These are phyloP conservation scores for Haplosporangium gracile DNA, from an alignment of 192 early-diverging fungal genomes.

Conservation along the genomic window DNA sequence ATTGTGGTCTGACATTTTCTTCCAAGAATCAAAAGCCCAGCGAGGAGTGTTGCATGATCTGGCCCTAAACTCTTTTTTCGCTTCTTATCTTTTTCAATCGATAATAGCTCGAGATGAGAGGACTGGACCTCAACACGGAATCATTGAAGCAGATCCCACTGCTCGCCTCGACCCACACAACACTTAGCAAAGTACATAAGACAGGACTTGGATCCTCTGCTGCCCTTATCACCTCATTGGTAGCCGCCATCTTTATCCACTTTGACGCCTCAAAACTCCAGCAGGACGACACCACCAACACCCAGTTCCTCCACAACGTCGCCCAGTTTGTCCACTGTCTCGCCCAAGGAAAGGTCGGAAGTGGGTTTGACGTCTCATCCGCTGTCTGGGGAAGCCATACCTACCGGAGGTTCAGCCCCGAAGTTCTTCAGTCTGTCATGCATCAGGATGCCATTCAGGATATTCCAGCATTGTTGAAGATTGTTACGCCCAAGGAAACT, in stretches of 20 bases:
- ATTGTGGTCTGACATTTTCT: neutral
- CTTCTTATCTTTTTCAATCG: neutral
- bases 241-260: constrained; percentile 82
- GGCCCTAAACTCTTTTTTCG: constrained; percentile 8
- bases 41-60: neutral
- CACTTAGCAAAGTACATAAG: constrained; percentile 84
- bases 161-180: constrained; percentile 75
- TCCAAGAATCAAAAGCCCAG: no score
- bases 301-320: constrained; percentile 81
- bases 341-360: constrained; percentile 99
- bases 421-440: constrained; percentile 70
- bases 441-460: constrained; percentile 50
- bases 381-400: constrained; percentile 93
- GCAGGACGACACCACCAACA: constrained; percentile 34
- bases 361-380: constrained; percentile 95
- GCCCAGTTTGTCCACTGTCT: constrained; percentile 95
- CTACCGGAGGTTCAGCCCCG: constrained; percentile 87
- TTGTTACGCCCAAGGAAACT: constrained; percentile 58
- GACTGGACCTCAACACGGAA: constrained; percentile 64
- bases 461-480: constrained; percentile 42
- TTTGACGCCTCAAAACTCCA: constrained; percentile 65
- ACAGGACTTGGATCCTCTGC: constrained; percentile 98
- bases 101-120: constrained; percentile 62
- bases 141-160: constrained; percentile 71
- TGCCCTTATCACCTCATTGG: constrained; percentile 94